phyloP scores from a whole-genome alignment of 2,329 filamentous ascomycete genomes.

The Akanthomyces lecanii region DNA sequence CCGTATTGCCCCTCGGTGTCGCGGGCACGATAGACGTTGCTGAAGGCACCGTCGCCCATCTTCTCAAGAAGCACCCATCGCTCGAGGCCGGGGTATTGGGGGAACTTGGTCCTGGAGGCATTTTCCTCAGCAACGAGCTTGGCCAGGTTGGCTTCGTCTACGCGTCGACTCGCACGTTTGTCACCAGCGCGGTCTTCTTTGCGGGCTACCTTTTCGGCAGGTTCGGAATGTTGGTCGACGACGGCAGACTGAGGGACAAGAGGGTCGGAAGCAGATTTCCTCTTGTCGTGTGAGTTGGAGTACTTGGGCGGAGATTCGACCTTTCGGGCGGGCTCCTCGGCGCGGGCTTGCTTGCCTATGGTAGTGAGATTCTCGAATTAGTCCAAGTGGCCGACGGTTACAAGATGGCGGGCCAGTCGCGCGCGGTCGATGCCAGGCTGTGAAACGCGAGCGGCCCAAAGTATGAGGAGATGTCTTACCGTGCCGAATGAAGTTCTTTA shows the following conservation, averaged over 20 bases:
- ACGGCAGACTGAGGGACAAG: slow-evolving; percentile 64
- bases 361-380: slow-evolving; percentile 12
- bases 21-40: slow-evolving; percentile 89
- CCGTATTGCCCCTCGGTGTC: slow-evolving; percentile 67
- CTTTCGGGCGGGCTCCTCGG: slow-evolving; percentile 51
- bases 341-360: slow-evolving; percentile 80
- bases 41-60: slow-evolving; percentile 97
- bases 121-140: slow-evolving; percentile 90
- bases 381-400: not conserved
- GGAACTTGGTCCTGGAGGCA: slow-evolving; percentile 78
- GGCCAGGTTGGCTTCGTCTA: slow-evolving; percentile 68
- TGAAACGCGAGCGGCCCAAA: not conserved
- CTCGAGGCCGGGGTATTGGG: slow-evolving; percentile 47
- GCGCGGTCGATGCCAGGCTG: not conserved
- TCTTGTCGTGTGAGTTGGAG: slow-evolving; percentile 53
- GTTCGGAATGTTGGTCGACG: slow-evolving; percentile 59
- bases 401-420: not conserved
- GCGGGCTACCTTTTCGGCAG: slow-evolving; percentile 49
- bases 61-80: slow-evolving; percentile 85
- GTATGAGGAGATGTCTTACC: slow-evolving; percentile 43
- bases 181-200: slow-evolving; percentile 27
- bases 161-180: slow-evolving; percentile 30
- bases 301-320: slow-evolving; percentile 46
- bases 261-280: slow-evolving; percentile 49
- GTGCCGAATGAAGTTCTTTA: slow-evolving; percentile 98